These are phyloP conservation scores for Chenopodium quinoa DNA, from an alignment of 148 eudicot genomes.

Conservation along the genomic window DNA sequence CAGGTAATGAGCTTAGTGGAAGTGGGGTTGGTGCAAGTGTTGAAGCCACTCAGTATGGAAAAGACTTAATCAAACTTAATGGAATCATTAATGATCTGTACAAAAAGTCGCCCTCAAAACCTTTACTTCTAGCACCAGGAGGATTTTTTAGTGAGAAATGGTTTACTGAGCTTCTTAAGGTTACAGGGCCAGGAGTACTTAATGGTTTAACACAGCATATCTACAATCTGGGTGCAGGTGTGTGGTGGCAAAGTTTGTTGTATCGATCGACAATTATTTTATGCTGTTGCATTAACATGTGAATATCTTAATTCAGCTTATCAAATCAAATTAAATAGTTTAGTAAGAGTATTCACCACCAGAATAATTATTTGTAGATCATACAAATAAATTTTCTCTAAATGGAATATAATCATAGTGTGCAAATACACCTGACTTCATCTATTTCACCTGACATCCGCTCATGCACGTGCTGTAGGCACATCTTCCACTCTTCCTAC, in stretches of 20 bases:
- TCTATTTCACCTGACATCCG: neutral
- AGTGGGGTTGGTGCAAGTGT: conserved; percentile 76
- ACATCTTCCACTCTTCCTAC: conserved; percentile 3
- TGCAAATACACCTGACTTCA: neutral
- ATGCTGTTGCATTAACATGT: neutral
- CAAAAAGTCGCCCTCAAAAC: conserved; percentile 40
- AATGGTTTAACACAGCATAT: conserved; percentile 74
- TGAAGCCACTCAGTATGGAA: conserved; percentile 63
- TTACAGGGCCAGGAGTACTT: conserved; percentile 59
- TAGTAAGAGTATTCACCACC: neutral
- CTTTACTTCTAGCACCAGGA: conserved; percentile 77
- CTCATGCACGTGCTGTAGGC: neutral
- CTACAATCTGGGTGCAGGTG: conserved; percentile 91
- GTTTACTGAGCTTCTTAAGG: conserved; percentile 66
- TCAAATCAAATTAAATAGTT: neutral
- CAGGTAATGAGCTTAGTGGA: conserved; percentile 93
- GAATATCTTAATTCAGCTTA: neutral
- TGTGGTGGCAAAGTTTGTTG: conserved; percentile 20
- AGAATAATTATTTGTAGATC: neutral
- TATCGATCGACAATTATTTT: neutral
- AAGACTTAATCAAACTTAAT: conserved; percentile 58
- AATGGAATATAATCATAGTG: neutral
- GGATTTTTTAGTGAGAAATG: conserved; percentile 77
- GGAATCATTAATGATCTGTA: conserved; percentile 52
- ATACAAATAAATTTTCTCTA: neutral